phyloP scores from a whole-genome alignment of 2,329 filamentous ascomycete species.

The Fusarium transvaalense region DNA sequence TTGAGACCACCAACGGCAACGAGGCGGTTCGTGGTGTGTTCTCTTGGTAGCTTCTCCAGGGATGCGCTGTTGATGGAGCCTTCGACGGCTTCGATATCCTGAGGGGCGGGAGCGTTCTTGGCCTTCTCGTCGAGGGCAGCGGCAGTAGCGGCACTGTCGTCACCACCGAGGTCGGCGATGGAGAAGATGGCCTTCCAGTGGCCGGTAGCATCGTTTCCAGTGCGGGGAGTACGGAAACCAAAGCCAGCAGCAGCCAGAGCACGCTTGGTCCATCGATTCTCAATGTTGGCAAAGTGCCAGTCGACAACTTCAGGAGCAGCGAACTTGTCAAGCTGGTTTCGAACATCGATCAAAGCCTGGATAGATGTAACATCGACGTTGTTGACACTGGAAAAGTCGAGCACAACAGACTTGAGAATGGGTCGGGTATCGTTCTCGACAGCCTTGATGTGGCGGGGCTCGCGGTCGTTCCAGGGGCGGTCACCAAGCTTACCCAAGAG shows the following conservation, averaged over 20 bases:
- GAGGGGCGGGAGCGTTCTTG: constrained; percentile 27
- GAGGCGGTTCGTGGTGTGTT: constrained; percentile 50
- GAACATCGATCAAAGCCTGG: constrained; percentile 66
- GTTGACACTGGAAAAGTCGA: constrained; percentile 69
- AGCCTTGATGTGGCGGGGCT: constrained; percentile 54
- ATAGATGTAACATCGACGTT: constrained; percentile 68
- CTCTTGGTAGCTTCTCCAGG: constrained; percentile 48
- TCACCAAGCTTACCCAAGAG: constrained; percentile 63
- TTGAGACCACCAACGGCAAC: constrained; percentile 61
- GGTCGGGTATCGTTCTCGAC: constrained; percentile 57
- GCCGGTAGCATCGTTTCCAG: constrained; percentile 43
- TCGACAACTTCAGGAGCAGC: constrained; percentile 60
- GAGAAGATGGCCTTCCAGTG: constrained; percentile 85
- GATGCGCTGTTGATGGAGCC: constrained; percentile 40
- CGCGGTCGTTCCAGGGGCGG: constrained; percentile 70
- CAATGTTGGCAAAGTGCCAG: constrained; percentile 66
- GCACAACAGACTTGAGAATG: constrained; percentile 65
- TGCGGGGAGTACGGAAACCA: constrained; percentile 56
- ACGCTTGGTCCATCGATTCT: constrained; percentile 68
- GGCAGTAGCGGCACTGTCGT: constrained; percentile 67
- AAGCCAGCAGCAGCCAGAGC: constrained; percentile 67
- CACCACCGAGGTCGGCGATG: constrained; percentile 86
- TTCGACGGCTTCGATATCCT: constrained; percentile 50
- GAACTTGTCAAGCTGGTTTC: constrained; percentile 65
- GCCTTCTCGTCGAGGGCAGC: constrained; percentile 73